Evolutionary conservation across 768 basidiomycete species (phyloP), one percentile per base, ranked within the genome.

Genomic region (Pisolithus microcarpus): DNA sequence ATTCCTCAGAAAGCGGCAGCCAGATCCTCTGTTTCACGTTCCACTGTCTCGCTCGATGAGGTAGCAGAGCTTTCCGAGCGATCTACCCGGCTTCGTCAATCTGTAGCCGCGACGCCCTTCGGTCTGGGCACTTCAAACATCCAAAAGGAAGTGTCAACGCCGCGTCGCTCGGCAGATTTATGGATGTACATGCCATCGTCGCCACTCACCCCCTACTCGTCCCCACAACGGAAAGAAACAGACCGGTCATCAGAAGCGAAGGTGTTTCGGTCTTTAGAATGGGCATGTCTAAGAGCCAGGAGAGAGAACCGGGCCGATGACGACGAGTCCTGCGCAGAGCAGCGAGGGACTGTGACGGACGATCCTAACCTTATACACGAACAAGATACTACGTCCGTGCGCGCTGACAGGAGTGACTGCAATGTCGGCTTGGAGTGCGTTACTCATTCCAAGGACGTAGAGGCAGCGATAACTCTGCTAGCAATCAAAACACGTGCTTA

Each of bases 281-380:
- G 84, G 84, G 85, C 85, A 0, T 87, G 85, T 65, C 83, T 83
- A 42, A 70, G 68, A 24, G 70, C 66, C 44, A 66, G 73, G 50
- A 63, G 63, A 43, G 69, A 55, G 39, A 57, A 46, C 23, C 51
- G 65, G 56, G 43, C 15, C 18, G 62, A 66, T 48, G 60, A 59
- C 50, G 56, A 64, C 24, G 46, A 55, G 48, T 54, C 57, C n/a
- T 43, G 39, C 11, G 31, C 48, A 6, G 39, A 40, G 26, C n/a
- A 51, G 5, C 31, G 38, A 31, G 63, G 59, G 46, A 49, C 56
- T 30, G 50, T 51, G 31, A 23, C 37, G 13, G 61, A 61, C 15
- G 58, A 61, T 36, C 56, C 39, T 18, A 55, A 58, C 8, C 52
- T 58, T 28, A 56, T 60, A 1, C 52, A 54, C 24, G 50, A 55